These are phyloP conservation scores for Mycena polygramma DNA, from an alignment of 768 basidiomycete species.

Conservation along the genomic window DNA sequence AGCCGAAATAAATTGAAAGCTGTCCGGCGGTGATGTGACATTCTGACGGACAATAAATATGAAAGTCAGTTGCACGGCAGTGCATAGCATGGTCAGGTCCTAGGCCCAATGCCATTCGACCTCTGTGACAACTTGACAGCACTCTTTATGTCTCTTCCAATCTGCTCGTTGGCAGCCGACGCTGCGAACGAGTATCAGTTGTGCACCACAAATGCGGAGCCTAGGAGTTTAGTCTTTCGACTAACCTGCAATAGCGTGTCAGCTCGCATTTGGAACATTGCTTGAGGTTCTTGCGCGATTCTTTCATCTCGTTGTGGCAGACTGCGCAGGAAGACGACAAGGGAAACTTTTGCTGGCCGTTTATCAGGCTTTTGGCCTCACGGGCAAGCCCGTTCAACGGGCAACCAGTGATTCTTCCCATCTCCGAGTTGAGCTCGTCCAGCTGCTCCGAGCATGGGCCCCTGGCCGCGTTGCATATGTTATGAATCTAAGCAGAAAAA, in stretches of 20 bases:
- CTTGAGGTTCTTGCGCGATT: constrained; percentile 21
- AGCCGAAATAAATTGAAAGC: too few relatives aligned
- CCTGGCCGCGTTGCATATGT: constrained; percentile 16
- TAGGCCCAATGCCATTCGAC: constrained; percentile 29
- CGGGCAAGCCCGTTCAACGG: neutral
- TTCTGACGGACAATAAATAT: too few relatives aligned
- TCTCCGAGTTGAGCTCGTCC: neutral
- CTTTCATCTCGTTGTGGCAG: constrained; percentile 19
- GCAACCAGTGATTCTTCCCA: neutral
- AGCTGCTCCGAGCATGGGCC: constrained; percentile 20
- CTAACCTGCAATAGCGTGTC: constrained; percentile 35
- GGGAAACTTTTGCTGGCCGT: neutral
- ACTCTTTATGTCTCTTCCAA: constrained; percentile 31
- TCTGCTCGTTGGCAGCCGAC: constrained; percentile 33
- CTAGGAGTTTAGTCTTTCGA: neutral
- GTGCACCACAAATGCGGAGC: too few relatives aligned
- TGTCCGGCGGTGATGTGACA: too few relatives aligned
- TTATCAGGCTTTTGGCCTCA: too few relatives aligned
- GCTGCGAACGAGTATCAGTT: constrained; percentile 1
- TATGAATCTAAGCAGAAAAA: constrained; percentile 19
- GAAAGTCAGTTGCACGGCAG: too few relatives aligned
- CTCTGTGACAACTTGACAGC: constrained; percentile 32
- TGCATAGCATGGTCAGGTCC: too few relatives aligned
- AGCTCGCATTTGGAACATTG: constrained; percentile 27
- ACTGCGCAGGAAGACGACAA: constrained; percentile 28